Conservation (phyloP, 495 filamentous ascomycete genomes). For the Trichoderma gamsii region DNA sequence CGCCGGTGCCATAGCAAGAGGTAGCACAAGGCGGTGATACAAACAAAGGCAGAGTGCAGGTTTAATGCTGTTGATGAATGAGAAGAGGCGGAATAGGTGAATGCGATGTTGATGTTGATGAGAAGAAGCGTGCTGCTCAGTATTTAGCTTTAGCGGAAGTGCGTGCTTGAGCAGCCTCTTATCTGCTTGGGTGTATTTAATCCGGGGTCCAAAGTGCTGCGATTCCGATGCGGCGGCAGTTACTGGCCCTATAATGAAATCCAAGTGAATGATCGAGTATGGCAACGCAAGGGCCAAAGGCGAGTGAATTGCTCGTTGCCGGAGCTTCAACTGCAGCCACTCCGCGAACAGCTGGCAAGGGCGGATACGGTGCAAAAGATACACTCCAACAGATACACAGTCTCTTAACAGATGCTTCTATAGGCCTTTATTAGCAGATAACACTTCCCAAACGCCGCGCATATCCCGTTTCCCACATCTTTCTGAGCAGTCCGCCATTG, state of each 20-base stretch:
- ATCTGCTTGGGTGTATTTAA: neutral
- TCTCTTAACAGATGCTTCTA: neutral
- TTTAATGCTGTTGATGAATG: neutral
- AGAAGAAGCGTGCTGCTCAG: neutral
- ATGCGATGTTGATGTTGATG: no score
- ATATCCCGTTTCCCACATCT: neutral
- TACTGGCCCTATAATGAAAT: neutral
- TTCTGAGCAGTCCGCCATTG: neutral
- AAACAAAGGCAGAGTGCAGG: neutral
- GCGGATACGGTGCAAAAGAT: neutral
- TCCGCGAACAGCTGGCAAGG: neutral
- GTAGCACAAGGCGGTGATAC: neutral
- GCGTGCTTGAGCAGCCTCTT: neutral
- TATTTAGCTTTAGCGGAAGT: neutral
- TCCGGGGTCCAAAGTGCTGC: neutral
- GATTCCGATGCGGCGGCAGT: neutral
- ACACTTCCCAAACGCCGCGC: neutral
- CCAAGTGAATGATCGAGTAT: neutral
- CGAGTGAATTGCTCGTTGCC: neutral
- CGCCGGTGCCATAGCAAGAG: conserved; percentile 10
- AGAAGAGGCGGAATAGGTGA: neutral
- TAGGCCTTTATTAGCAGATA: neutral
- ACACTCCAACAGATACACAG: neutral
- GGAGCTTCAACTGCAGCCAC: neutral
- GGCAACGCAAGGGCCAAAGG: neutral